Conservation (phyloP, 108 stramenopile species). For the Pseudonitzschia pungens region DNA sequence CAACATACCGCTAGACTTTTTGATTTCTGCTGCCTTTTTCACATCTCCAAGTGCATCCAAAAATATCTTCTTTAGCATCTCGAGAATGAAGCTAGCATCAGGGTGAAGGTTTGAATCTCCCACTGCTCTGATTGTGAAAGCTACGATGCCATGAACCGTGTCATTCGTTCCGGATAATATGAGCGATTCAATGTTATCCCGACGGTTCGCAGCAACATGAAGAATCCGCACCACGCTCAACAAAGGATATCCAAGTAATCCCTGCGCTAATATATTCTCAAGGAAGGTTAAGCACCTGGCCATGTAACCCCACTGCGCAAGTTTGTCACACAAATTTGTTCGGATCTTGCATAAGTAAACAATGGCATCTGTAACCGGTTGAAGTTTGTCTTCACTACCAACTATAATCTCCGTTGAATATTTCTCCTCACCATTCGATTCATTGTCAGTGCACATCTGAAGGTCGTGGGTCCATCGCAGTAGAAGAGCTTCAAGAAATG, state of each 20-base stretch:
- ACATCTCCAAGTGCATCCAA: constrained; percentile 58
- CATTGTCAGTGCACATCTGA: constrained; percentile 34
- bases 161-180: constrained; percentile 33
- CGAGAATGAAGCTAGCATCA: constrained; percentile 65
- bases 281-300: constrained; percentile 38
- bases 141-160: constrained; percentile 45
- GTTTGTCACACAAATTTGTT: constrained; percentile 54
- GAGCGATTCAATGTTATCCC: constrained; percentile 57
- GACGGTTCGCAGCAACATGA: constrained; percentile 50
- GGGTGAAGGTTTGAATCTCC: constrained; percentile 37
- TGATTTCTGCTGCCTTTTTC: constrained; percentile 21
- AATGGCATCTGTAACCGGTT: constrained; percentile 56
- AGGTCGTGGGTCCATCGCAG: constrained; percentile 63
- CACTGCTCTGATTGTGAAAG: constrained; percentile 38
- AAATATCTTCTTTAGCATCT: constrained; percentile 58
- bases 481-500: constrained; percentile 61
- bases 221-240: constrained; percentile 56
- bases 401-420: constrained; percentile 15
- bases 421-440: constrained; percentile 12
- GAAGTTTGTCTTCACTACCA: constrained; percentile 41
- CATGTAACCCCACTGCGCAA: constrained; percentile 65
- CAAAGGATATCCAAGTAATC: constrained; percentile 45
- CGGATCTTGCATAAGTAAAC: constrained; percentile 64
- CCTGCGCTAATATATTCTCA: constrained; percentile 23
- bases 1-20: background rate